Evolutionary conservation across 1,284 basidiomycete species (phyloP).

Genomic region (Anthracocystis setariae): DNA sequence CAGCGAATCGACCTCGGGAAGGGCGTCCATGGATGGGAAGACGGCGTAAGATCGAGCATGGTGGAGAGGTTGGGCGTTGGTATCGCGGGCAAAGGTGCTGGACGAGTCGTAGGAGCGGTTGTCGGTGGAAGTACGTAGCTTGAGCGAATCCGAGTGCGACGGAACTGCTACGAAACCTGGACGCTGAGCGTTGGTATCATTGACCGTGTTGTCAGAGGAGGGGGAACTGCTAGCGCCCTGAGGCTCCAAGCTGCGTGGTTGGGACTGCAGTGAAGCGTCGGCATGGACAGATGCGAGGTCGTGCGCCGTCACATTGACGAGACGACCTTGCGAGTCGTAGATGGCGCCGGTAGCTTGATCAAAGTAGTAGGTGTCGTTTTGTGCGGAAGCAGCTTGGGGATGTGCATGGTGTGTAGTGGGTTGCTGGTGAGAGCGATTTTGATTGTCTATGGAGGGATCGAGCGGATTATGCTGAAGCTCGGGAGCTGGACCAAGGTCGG

Average conservation of each 20-base stretch:
- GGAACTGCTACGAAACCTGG: slow-evolving; percentile 7
- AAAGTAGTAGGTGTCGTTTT: slow-evolving; percentile 59
- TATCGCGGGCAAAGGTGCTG: slow-evolving; percentile 36
- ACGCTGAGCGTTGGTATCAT: slow-evolving; percentile 12
- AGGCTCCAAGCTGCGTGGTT: slow-evolving; percentile 9
- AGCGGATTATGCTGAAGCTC: slow-evolving; percentile 45
- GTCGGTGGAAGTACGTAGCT: slow-evolving; percentile 29
- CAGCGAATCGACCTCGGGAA: slow-evolving; percentile 49
- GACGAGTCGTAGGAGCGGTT: slow-evolving; percentile 44
- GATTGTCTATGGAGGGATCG: slow-evolving; percentile 48
- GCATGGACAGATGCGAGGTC: slow-evolving; percentile 4
- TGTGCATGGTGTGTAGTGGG: slow-evolving; percentile 7
- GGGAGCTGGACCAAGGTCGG: slow-evolving; percentile 48
- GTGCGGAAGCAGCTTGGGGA: slow-evolving; percentile 8
- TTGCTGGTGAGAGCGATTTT: slow-evolving; percentile 29
- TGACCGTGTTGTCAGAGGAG: slow-evolving; percentile 25
- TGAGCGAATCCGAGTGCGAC: slow-evolving; percentile 9
- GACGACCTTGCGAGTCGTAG: slow-evolving; percentile 56
- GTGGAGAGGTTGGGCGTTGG: slow-evolving; percentile 28
- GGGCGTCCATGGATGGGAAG: slow-evolving; percentile 48
- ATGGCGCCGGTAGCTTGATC: slow-evolving; percentile 62
- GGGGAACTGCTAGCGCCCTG: slow-evolving; percentile 7
- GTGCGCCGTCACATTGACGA: slow-evolving; percentile 52
- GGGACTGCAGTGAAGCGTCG: slow-evolving; percentile 6
- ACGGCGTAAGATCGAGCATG: slow-evolving; percentile 47